phyloP scores from a whole-genome alignment of 257 asterid genomes.

The Nicotiana sylvestris region DNA sequence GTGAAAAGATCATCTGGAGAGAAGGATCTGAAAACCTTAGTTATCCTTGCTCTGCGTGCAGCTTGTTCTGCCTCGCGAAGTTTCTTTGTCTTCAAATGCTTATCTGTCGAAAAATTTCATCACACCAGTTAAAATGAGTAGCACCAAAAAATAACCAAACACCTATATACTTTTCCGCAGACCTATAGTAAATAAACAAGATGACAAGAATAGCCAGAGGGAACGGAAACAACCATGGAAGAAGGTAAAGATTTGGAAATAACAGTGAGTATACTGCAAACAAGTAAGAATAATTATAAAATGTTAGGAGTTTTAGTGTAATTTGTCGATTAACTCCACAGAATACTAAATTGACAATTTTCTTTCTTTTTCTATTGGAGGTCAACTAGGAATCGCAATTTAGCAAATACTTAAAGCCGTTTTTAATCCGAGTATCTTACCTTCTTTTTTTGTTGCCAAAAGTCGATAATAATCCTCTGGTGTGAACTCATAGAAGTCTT shows the following conservation, averaged over 20 bases:
- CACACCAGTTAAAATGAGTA: constrained; percentile 14
- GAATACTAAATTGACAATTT: background rate
- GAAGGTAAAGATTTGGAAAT: background rate
- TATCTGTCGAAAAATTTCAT: constrained; percentile 40
- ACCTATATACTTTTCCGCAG: background rate
- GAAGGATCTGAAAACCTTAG: constrained; percentile 58
- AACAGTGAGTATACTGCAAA: background rate
- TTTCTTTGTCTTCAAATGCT: constrained; percentile 75
- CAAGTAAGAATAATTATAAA: background rate
- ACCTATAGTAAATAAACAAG: background rate
- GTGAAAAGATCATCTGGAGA: background rate
- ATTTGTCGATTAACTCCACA: background rate
- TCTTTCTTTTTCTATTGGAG: background rate
- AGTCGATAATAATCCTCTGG: constrained; percentile 83
- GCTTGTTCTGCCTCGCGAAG: constrained; percentile 86
- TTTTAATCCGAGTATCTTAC: constrained; percentile 27
- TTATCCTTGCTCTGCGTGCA: constrained; percentile 79
- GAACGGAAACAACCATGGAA: background rate
- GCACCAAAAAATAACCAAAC: background rate
- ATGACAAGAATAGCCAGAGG: constrained; percentile 1
- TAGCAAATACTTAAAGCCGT: constrained; percentile 2
- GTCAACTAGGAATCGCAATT: background rate
- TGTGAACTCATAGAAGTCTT: constrained; percentile 86
- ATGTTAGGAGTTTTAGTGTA: background rate
- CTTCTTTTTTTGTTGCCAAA: constrained; percentile 77